Percentiles rank a stretch among this genome's conserved stretches.
Conservation (phyloP, 2,329 filamentous ascomycete species). For the Talaromyces rugulosus region DNA sequence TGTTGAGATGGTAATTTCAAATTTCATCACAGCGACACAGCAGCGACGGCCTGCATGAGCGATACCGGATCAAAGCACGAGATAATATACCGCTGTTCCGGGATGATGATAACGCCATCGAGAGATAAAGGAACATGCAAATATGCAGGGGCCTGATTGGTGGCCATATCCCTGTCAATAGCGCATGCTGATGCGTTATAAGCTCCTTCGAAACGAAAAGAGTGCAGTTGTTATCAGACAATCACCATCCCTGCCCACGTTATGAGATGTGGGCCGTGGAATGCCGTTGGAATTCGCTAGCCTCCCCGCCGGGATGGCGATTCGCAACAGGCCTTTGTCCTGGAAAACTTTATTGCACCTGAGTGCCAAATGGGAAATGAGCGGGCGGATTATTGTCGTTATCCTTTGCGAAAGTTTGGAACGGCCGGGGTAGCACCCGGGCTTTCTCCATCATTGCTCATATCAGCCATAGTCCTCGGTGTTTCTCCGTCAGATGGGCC, state of each 20-base stretch:
- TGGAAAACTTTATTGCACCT: not conserved
- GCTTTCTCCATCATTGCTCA: not conserved
- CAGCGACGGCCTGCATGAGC: not conserved
- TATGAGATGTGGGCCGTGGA: not conserved
- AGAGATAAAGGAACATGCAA: conserved; percentile 10
- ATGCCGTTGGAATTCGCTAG: not conserved
- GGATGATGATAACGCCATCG: conserved; percentile 10
- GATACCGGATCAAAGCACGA: conserved; percentile 1
- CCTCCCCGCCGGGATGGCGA: not conserved
- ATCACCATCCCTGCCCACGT: not conserved
- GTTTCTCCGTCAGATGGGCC: not conserved
- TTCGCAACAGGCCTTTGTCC: not conserved
- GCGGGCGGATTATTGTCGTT: not conserved
- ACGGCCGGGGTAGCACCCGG: conserved; percentile 10
- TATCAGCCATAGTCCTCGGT: not conserved
- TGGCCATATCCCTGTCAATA: conserved; percentile 9
- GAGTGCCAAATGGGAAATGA: not conserved
- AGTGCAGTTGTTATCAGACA: not conserved
- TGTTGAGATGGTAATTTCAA: not conserved
- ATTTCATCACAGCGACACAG: not conserved
- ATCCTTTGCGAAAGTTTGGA: conserved; percentile 8
- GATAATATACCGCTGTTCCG: not conserved
- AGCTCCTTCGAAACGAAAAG: not conserved
- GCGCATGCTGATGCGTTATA: conserved; percentile 5
- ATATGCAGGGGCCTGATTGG: conserved; percentile 7